Evolutionary conservation across 2,329 filamentous ascomycete genomes (phyloP).

Genomic region (Trichoderma sp.): DNA sequence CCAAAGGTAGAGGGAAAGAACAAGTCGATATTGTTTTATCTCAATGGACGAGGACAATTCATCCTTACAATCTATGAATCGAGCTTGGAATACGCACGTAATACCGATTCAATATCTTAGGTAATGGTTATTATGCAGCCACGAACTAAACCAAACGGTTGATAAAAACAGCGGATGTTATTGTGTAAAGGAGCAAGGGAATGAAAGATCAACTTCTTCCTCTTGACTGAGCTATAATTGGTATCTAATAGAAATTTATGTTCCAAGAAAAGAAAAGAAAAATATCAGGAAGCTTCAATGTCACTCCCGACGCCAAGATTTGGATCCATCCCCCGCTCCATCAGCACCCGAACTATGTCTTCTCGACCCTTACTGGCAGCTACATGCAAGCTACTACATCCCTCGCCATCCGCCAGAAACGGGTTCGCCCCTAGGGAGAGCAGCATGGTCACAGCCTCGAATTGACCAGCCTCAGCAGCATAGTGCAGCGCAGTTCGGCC

Average conservation of each 20-base stretch:
- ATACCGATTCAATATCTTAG: neutral
- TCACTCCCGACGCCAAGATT: slow-evolving; percentile 22
- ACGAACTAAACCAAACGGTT: neutral
- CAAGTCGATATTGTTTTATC: neutral
- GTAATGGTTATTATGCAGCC: neutral
- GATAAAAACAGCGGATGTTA: neutral
- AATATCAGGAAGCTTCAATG: slow-evolving; percentile 1
- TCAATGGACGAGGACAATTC: neutral
- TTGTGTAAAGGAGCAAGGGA: neutral
- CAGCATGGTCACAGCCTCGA: slow-evolving; percentile 20
- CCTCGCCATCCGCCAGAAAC: slow-evolving; percentile 16
- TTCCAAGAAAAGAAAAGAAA: neutral
- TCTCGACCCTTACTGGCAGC: slow-evolving; percentile 18
- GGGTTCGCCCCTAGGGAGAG: slow-evolving; percentile 20
- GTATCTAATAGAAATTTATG: neutral
- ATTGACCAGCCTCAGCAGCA: slow-evolving; percentile 20
- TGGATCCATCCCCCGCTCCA: slow-evolving; percentile 23
- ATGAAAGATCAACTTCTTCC: neutral
- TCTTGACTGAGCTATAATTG: neutral
- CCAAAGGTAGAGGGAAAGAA: neutral
- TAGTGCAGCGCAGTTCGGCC: slow-evolving; percentile 24
- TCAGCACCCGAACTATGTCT: slow-evolving; percentile 23
- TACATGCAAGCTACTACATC: slow-evolving; percentile 17
- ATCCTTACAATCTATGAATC: too few species aligned
- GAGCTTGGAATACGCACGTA: neutral